Percentiles rank a stretch among this genome's conserved stretches.
phyloP scores from a whole-genome alignment of 768 basidiomycete genomes.

The Leccinum uliginosum region DNA sequence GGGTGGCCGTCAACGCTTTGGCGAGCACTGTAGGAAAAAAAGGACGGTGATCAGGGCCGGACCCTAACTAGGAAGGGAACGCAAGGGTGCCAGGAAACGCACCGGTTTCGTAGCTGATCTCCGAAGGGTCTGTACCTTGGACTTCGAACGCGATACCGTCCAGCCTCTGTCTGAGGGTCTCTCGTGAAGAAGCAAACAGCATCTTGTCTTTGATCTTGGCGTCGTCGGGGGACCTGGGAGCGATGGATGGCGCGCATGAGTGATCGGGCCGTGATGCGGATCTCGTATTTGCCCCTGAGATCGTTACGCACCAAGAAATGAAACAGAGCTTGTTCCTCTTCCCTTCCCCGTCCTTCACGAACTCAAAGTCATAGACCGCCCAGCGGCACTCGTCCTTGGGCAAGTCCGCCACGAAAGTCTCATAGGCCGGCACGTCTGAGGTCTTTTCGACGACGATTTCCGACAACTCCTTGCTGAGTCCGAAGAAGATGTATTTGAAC shows the following conservation, averaged over 20 bases:
- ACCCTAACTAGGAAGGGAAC: neutral
- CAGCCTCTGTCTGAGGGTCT: slow-evolving; percentile 67
- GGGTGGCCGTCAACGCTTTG: slow-evolving; percentile 16
- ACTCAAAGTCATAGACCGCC: slow-evolving; percentile 94
- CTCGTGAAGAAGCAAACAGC: slow-evolving; percentile 85
- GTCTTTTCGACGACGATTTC: slow-evolving; percentile 77
- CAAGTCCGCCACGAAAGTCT: slow-evolving; percentile 68
- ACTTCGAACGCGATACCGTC: slow-evolving; percentile 78
- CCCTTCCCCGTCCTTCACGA: slow-evolving; percentile 49
- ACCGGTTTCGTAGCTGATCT: slow-evolving; percentile 73
- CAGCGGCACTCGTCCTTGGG: slow-evolving; percentile 76
- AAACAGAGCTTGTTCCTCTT: slow-evolving; percentile 86
- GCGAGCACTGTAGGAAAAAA: slow-evolving; percentile 9
- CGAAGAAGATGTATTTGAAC: slow-evolving; percentile 81
- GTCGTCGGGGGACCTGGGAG: slow-evolving; percentile 74
- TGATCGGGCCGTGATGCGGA: neutral
- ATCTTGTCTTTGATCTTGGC: slow-evolving; percentile 91
- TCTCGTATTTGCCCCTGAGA: neutral
- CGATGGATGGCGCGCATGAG: neutral
- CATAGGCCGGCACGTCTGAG: slow-evolving; percentile 50
- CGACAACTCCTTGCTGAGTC: slow-evolving; percentile 53
- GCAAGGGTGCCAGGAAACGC: slow-evolving; percentile 21
- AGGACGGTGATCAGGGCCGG: neutral
- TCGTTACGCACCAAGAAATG: slow-evolving; percentile 67
- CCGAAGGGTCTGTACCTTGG: slow-evolving; percentile 76